Evolutionary conservation across 257 asterid species (phyloP).

Genomic region (Cordia subcordata): DNA sequence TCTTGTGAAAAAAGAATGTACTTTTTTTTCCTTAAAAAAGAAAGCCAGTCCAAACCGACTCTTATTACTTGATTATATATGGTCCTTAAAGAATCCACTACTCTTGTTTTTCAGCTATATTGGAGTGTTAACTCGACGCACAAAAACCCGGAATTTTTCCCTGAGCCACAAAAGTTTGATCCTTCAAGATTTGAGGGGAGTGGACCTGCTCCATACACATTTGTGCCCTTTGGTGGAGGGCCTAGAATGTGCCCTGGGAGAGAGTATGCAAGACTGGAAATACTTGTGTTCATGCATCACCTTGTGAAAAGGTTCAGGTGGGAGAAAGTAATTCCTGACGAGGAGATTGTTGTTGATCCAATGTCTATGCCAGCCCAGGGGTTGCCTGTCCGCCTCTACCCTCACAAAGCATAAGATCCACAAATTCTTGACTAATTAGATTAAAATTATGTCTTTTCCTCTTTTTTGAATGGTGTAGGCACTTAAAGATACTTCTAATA

Average conservation of each 20-base stretch:
- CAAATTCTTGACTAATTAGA: not conserved
- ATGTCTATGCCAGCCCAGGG: slow-evolving; percentile 50
- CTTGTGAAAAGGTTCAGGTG: slow-evolving; percentile 46
- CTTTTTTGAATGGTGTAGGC: no score
- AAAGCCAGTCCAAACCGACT: no score
- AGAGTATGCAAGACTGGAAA: slow-evolving; percentile 52
- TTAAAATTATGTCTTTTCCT: no score
- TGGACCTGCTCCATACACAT: slow-evolving; percentile 58
- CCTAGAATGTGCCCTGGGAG: slow-evolving; percentile 61
- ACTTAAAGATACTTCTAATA: no score
- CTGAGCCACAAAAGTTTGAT: slow-evolving; percentile 41
- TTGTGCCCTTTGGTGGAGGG: slow-evolving; percentile 60
- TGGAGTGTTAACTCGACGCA: slow-evolving; percentile 54
- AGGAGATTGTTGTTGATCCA: slow-evolving; percentile 50
- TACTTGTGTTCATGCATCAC: slow-evolving; percentile 54
- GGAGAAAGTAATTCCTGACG: slow-evolving; percentile 36
- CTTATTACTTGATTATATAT: no score
- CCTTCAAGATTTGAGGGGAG: slow-evolving; percentile 52
- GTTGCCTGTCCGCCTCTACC: slow-evolving; percentile 43
- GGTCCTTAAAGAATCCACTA: not conserved
- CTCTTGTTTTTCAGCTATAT: slow-evolving; percentile 31
- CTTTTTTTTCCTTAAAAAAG: no score
- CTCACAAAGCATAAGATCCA: slow-evolving; percentile 28
- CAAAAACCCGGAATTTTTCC: slow-evolving; percentile 37
- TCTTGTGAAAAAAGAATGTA: no score